Evolutionary conservation across 2,329 filamentous ascomycete genomes (phyloP), one percentile per base, ranked within the genome.

Genomic region (Rutstroemia sp.): DNA sequence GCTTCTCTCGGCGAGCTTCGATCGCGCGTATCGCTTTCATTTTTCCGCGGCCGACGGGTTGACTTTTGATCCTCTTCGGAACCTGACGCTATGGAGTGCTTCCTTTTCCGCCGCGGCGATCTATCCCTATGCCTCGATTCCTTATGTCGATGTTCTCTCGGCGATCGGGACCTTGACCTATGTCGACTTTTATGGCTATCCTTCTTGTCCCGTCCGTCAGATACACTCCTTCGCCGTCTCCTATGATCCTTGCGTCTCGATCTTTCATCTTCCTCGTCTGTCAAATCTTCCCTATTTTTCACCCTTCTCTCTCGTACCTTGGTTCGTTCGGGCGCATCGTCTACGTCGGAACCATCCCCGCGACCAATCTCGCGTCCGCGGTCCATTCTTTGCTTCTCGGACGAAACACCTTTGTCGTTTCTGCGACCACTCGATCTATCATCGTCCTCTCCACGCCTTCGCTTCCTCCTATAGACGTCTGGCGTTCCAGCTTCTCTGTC

Each of bases 111-210:
- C 10, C 8, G 56, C 2, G 60, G 62, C 38, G 69, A 70, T 54
- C 67, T 64, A 16, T 72, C 63, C 37, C 70, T 69, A 57, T 73
- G 69, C 39, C 62, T 54, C 5, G 57, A 60, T n/a, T 70, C 56
- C 62, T 67, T 64, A 19, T 51, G 53, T 48, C 61, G 54, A 48
- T 59, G 19, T 50, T 58, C 61, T 54, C 60, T 64, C 16, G 52
- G 63, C 37, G 61, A 66, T 41, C 58, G 52, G 49, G 65, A 68
- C 16, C 62, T 57, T 38, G 60, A 65, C 50, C 58, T 62, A 9
- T 60, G 51, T 46, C 63, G 58, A 52, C 56, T 58, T 49, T 34
- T 60, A 17, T 50, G 54, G 5, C 61, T 60, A 38, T 64, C 60
- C n/a, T 61, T 50, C n/a, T 38, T 51, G 9, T 51, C 56, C 44